A percentile compares a stretch with the other conserved stretches of the same genome.
phyloP scores from a whole-genome alignment of 2,329 filamentous ascomycete genomes.

The Chalaropsis ovoidea region DNA sequence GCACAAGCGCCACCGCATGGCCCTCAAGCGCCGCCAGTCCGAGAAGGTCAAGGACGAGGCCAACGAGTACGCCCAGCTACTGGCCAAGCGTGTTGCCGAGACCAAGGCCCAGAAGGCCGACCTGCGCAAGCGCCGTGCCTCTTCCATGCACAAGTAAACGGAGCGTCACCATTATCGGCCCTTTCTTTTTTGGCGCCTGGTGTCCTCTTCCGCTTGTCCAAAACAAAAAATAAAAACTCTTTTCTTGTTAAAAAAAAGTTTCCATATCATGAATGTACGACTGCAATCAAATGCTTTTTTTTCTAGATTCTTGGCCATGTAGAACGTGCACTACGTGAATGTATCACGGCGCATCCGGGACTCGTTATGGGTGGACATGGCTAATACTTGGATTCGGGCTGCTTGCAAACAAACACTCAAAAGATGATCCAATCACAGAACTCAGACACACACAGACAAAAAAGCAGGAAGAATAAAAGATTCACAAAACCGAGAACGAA shows the following conservation, averaged over 20 bases:
- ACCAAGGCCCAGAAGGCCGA: slow-evolving; percentile 90
- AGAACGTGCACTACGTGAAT: too few species aligned
- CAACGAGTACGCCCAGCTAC: slow-evolving; percentile 90
- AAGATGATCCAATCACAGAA: background rate
- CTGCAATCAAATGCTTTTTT: background rate
- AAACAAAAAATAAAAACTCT: slow-evolving; percentile 23
- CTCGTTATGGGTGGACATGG: too few species aligned
- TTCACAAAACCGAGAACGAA: slow-evolving; percentile 1
- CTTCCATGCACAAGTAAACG: slow-evolving; percentile 82
- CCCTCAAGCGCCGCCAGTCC: slow-evolving; percentile 94
- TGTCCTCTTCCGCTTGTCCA: slow-evolving; percentile 2
- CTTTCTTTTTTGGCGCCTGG: background rate
- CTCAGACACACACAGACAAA: slow-evolving; percentile 5
- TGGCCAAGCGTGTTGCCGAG: slow-evolving; percentile 95
- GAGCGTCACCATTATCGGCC: slow-evolving; percentile 21
- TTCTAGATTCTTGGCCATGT: background rate
- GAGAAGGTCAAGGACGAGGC: slow-evolving; percentile 99
- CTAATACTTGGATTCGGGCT: too few species aligned
- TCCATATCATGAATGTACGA: slow-evolving; percentile 2
- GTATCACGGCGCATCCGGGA: too few species aligned
- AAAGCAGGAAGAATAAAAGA: background rate
- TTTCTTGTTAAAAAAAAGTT: slow-evolving; percentile 13
- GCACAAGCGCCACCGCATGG: slow-evolving; percentile 97
- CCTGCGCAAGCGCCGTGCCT: slow-evolving; percentile 91
- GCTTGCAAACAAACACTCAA: too few species aligned